These are phyloP conservation scores for Saccharomycopsis fermentans DNA, from an alignment of 805 yeast genomes.

Conservation along the genomic window DNA sequence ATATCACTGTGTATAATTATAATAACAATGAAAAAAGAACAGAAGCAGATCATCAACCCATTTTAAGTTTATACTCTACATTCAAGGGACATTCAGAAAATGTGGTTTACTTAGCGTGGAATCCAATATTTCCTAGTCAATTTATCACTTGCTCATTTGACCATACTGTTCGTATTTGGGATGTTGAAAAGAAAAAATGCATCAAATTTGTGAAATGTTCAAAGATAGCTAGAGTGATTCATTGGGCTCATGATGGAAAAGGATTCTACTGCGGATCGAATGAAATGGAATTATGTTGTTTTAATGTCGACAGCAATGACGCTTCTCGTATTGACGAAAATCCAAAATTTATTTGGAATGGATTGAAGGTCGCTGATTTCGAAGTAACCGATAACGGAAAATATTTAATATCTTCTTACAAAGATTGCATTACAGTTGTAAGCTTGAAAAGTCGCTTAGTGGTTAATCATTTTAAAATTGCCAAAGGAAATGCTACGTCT, in stretches of 20 bases:
- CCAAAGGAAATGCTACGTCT: not conserved
- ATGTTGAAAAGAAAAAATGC: conserved; percentile 33
- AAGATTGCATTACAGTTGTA: conserved; percentile 19
- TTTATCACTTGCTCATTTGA: conserved; percentile 68
- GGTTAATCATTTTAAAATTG: not conserved
- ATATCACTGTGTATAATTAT: not conserved
- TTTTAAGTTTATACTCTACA: conserved; percentile 16
- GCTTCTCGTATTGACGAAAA: not conserved
- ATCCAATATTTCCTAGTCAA: conserved; percentile 49
- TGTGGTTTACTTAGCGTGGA: conserved; percentile 64
- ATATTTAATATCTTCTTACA: conserved; percentile 52
- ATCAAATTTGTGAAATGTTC: conserved; percentile 6
- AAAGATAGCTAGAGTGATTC: not conserved
- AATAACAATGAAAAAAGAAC: not conserved
- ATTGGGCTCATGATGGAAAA: conserved; percentile 48
- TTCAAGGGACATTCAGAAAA: conserved; percentile 41
- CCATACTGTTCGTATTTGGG: conserved; percentile 62
- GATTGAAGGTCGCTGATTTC: conserved; percentile 53
- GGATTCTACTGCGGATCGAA: conserved; percentile 67
- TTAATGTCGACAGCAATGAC: conserved; percentile 28
- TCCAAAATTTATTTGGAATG: conserved; percentile 15
- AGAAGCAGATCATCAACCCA: not conserved
- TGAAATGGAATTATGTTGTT: conserved; percentile 50
- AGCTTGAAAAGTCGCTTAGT: not conserved
- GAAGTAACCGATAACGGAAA: conserved; percentile 57